These are phyloP conservation scores for Infundibulicybe gibba DNA, from an alignment of 768 basidiomycete genomes.

Conservation along the genomic window DNA sequence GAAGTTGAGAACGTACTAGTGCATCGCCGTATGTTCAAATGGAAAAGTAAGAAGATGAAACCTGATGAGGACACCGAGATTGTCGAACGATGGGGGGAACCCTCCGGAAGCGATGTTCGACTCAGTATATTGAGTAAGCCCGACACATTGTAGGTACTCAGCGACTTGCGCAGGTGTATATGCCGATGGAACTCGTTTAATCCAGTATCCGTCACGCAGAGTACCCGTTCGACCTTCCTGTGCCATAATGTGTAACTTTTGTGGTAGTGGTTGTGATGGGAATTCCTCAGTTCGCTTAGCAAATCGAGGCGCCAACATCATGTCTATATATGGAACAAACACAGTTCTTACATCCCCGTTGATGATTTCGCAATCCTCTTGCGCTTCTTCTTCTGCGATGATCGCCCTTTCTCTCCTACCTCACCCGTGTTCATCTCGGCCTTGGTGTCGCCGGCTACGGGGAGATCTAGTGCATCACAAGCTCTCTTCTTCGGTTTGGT, in stretches of 20 bases:
- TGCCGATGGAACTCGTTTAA: not conserved
- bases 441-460: constrained; percentile 14
- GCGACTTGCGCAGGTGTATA: not conserved
- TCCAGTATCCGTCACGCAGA: not conserved
- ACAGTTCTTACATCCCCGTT: not conserved
- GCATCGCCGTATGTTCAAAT: not conserved
- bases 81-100: not conserved
- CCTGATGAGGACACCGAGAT: not conserved
- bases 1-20: not conserved
- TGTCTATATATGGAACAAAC: not conserved
- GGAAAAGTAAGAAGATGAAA: not conserved
- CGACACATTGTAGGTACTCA: not conserved
- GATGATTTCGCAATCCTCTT: constrained; percentile 13
- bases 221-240: not conserved
- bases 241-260: too few relatives aligned
- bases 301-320: too few relatives aligned
- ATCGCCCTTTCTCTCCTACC: constrained; percentile 1
- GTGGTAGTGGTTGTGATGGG: too few relatives aligned
- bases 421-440: constrained; percentile 1
- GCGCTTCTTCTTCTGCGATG: constrained; percentile 24
- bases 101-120: not conserved
- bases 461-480: not conserved
- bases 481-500: not conserved
- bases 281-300: too few relatives aligned
- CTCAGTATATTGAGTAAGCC: not conserved